Evolutionary conservation across 2,329 filamentous ascomycete genomes (phyloP), one percentile per base, ranked within the genome.

Genomic region (Diplodia mutila): DNA sequence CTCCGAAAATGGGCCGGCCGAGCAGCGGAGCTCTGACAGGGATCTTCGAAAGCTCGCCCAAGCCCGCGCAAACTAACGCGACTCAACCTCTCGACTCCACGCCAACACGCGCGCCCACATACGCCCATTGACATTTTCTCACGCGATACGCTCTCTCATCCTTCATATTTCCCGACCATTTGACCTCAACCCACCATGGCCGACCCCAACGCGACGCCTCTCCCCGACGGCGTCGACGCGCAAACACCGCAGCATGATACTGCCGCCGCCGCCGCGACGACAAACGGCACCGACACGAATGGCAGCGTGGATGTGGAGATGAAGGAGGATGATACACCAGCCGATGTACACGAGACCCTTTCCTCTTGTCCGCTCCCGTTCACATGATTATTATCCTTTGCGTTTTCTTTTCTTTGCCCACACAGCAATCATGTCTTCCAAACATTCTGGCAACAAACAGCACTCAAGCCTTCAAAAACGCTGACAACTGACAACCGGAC

Each of bases 301-400:
- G 59, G 34, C 67, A 67, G 46, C 25, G 61, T 61, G 29, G 77
- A 79, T 63, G 68, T 76, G 5, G 75, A 76, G 65, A 79, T 79
- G 77, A 78, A 77, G 66, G 76, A 78, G 61, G 76, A 77, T 63
- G 76, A 77, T 64, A 34, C 37, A 6, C 48, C 69, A 14, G 69
- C 68, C 65, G 74, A 75, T 67, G 74, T 75, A 71, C 23, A 34
- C n/a, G n/a, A 46, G 7, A n/a, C 39, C 39, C 4, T 18, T 8
- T 21, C 12, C 32, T 18, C 11, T 21, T n/a, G 23, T 61, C 27
- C 29, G 23, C 49, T 16, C 27, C 18, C 25, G n/a, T 18, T 14
- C n/a, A 32, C 34, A 42, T 16, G 18, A 52, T 25, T 32, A 16
- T 27, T 23, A 18, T 23, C n/a, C 49, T 23, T 49, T 48, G 12